phyloP scores from a whole-genome alignment of 805 yeast species.

The Wickerhamomyces chaumierensis region DNA sequence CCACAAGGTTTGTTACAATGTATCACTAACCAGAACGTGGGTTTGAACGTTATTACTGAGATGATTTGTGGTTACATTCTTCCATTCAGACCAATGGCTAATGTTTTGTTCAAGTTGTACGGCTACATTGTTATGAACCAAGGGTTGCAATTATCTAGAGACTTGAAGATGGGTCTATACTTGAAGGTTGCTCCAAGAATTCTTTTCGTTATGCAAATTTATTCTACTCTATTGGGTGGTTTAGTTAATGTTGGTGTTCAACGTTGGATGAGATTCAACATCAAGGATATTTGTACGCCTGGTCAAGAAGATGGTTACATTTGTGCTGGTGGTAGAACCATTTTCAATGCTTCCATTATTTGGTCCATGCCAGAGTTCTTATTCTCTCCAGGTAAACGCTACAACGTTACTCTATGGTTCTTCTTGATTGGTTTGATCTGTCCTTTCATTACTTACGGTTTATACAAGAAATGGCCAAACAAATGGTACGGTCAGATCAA shows the following conservation, averaged over 20 bases:
- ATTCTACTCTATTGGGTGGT: slow-evolving; percentile 28
- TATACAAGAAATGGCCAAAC: slow-evolving; percentile 20
- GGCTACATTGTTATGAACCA: slow-evolving; percentile 46
- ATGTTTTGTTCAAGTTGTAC: slow-evolving; percentile 40
- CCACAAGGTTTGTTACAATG: slow-evolving; percentile 51
- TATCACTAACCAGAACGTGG: slow-evolving; percentile 42
- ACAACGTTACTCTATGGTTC: slow-evolving; percentile 44
- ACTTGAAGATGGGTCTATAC: slow-evolving; percentile 46
- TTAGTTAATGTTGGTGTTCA: slow-evolving; percentile 27
- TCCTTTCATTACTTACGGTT: slow-evolving; percentile 23
- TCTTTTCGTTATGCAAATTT: slow-evolving; percentile 34
- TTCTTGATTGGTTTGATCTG: slow-evolving; percentile 37
- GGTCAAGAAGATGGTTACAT: slow-evolving; percentile 31
- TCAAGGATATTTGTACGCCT: slow-evolving; percentile 27
- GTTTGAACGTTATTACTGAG: slow-evolving; percentile 49
- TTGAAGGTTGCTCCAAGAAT: slow-evolving; percentile 47
- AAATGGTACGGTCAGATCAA: slow-evolving; percentile 29
- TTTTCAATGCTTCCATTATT: slow-evolving; percentile 39
- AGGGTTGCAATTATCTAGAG: slow-evolving; percentile 38
- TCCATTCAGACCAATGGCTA: slow-evolving; percentile 44
- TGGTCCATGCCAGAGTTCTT: slow-evolving; percentile 41
- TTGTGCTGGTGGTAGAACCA: slow-evolving; percentile 30
- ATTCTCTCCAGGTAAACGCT: slow-evolving; percentile 37
- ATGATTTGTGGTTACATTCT: slow-evolving; percentile 48
- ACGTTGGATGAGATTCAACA: slow-evolving; percentile 29